Conservation (phyloP, 2,329 filamentous ascomycete genomes). For the Cladosporium sp. region DNA sequence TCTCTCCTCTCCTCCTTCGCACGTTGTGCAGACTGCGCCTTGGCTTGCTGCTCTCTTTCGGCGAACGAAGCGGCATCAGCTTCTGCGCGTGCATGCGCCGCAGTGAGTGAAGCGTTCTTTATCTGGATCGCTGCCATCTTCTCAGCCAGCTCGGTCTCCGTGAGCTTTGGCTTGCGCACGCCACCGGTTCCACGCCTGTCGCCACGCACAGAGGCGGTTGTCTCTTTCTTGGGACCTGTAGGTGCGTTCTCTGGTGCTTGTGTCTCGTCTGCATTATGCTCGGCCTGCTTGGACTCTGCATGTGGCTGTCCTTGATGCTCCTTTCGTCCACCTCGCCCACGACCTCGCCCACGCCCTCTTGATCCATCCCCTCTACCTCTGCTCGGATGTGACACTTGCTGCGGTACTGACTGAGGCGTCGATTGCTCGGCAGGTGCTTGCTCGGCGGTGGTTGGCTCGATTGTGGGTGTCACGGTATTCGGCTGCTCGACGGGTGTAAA, state of each 20-base stretch:
- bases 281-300: background rate
- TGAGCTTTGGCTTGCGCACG: conserved; percentile 53
- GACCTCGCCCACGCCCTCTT: conserved; percentile 20
- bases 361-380: background rate
- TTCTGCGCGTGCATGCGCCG: conserved; percentile 61
- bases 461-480: conserved; percentile 28
- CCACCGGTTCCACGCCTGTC: conserved; percentile 35
- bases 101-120: conserved; percentile 56
- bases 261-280: conserved; percentile 5
- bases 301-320: conserved; percentile 12
- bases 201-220: conserved; percentile 27
- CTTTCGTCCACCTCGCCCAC: conserved; percentile 19
- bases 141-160: conserved; percentile 58
- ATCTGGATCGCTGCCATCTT: conserved; percentile 59
- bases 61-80: conserved; percentile 63
- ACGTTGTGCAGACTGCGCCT: conserved; percentile 43
- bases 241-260: conserved; percentile 21
- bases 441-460: conserved; percentile 9
- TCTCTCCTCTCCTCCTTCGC: conserved; percentile 49
- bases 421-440: conserved; percentile 14
- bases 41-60: conserved; percentile 57
- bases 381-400: background rate
- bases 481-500: conserved; percentile 45
- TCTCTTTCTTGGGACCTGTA: conserved; percentile 20
- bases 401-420: background rate